phyloP scores from a whole-genome alignment of 305 asterid species.

The Caryopteris hybrid region DNA sequence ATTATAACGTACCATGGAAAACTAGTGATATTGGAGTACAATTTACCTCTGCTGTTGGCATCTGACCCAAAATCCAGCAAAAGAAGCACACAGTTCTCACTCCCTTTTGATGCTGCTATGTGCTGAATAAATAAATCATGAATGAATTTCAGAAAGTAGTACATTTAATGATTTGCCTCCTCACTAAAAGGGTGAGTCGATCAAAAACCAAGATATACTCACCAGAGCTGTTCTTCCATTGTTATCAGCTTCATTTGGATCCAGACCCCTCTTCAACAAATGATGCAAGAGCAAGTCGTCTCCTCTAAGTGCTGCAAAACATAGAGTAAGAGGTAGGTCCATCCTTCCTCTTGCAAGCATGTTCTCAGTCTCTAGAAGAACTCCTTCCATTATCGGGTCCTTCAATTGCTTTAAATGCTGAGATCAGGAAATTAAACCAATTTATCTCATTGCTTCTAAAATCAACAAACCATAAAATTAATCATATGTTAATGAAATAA shows the following conservation, averaged over 20 bases:
- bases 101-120: slow-evolving; percentile 78
- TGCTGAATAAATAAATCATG: slow-evolving; percentile 47
- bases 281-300: slow-evolving; percentile 78
- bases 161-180: neutral
- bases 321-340: slow-evolving; percentile 90
- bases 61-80: slow-evolving; percentile 80
- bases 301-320: slow-evolving; percentile 86
- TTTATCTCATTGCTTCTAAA: slow-evolving; percentile 12
- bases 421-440: slow-evolving; percentile 17
- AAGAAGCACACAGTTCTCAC: slow-evolving; percentile 63
- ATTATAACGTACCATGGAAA: neutral
- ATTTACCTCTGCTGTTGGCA: slow-evolving; percentile 69
- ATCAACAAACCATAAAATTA: neutral
- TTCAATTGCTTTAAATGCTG: slow-evolving; percentile 74
- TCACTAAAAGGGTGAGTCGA: neutral
- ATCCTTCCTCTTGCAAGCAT: slow-evolving; percentile 95
- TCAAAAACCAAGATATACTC: slow-evolving; percentile 13
- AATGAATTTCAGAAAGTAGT: neutral
- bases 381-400: slow-evolving; percentile 88
- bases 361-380: slow-evolving; percentile 77
- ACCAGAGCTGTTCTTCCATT: slow-evolving; percentile 89
- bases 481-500: neutral
- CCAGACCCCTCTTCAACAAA: slow-evolving; percentile 83
- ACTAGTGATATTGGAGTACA: neutral
- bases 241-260: slow-evolving; percentile 84